Conservation (phyloP, 108 stramenopile genomes). For the Cylindrotheca closterium region DNA sequence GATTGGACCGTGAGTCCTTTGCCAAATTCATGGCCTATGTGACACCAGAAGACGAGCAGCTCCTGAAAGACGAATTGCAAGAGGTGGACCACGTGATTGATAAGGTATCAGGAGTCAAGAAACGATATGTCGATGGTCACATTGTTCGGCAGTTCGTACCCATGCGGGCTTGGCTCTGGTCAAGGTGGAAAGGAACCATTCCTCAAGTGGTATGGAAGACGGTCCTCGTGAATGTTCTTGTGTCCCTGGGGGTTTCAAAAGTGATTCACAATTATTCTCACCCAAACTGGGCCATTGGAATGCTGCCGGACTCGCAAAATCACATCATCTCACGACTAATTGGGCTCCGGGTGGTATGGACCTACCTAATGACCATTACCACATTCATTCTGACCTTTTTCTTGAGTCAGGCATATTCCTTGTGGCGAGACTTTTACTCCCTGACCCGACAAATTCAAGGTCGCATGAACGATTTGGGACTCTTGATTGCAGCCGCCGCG, state of each 20-base stretch:
- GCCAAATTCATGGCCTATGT: not conserved
- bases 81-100: constrained; percentile 33
- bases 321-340: constrained; percentile 23
- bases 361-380: constrained; percentile 34
- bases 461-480: constrained; percentile 29
- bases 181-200: constrained; percentile 32
- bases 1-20: not conserved
- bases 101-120: constrained; percentile 18
- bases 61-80: not conserved
- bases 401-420: constrained; percentile 33
- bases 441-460: constrained; percentile 24
- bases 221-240: constrained; percentile 20
- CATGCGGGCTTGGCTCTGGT: constrained; percentile 34
- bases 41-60: not conserved
- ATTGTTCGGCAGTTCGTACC: constrained; percentile 32
- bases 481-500: constrained; percentile 23
- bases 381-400: constrained; percentile 56
- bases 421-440: constrained; percentile 39
- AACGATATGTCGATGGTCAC: constrained; percentile 20
- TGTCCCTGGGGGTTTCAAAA: not conserved
- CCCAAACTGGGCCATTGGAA: not conserved
- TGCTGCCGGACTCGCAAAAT: not conserved
- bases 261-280: not conserved
- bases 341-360: constrained; percentile 30
- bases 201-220: constrained; percentile 14